phyloP scores from a whole-genome alignment of 2,329 filamentous ascomycete species.

The Diaporthe longicolla region DNA sequence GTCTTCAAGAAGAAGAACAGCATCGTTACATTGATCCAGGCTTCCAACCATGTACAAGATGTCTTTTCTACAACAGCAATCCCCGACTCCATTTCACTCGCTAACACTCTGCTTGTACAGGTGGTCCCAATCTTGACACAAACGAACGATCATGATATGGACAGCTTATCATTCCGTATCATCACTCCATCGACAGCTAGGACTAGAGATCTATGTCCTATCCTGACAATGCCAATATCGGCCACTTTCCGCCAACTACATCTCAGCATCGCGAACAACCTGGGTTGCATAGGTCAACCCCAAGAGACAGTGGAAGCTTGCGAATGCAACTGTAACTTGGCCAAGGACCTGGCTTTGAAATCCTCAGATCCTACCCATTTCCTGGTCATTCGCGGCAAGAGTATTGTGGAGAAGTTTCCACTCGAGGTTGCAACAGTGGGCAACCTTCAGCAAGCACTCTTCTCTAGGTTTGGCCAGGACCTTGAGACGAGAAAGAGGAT shows the following conservation, averaged over 20 bases:
- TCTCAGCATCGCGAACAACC: background rate
- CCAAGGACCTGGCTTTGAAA: background rate
- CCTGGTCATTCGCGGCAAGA: conserved; percentile 28
- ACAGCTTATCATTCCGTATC: conserved; percentile 7
- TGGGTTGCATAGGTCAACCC: background rate
- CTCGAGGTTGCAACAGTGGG: conserved; percentile 16
- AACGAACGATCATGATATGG: background rate
- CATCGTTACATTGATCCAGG: background rate
- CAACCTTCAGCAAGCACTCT: conserved; percentile 9
- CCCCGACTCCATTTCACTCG: background rate
- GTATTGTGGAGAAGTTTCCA: conserved; percentile 1
- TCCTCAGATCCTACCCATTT: conserved; percentile 9
- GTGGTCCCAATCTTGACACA: background rate
- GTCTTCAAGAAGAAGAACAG: background rate
- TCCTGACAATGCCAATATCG: conserved; percentile 4
- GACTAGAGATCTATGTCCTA: background rate
- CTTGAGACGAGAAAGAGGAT: conserved; percentile 12
- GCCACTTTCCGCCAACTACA: conserved; percentile 5
- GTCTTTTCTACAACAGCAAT: background rate
- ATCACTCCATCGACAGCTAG: background rate
- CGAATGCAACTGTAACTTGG: conserved; percentile 33
- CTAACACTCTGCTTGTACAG: background rate
- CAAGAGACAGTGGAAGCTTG: conserved; percentile 6
- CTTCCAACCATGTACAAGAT: background rate
- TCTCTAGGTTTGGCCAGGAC: conserved; percentile 9